phyloP scores from a whole-genome alignment of 768 basidiomycete genomes.

The Tulasnella sp. region DNA sequence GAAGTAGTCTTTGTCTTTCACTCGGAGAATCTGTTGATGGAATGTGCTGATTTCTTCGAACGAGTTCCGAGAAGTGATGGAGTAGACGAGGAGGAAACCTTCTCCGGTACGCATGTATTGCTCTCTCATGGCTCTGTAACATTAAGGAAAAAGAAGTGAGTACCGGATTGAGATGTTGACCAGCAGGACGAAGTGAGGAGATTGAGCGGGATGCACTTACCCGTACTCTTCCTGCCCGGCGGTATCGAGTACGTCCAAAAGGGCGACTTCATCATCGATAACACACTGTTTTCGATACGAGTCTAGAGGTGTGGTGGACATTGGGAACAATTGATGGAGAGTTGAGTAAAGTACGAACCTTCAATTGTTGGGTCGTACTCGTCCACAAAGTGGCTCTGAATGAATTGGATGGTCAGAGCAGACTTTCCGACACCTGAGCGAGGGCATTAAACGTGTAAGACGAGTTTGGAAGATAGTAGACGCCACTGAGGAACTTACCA shows the following conservation, averaged over 20 bases:
- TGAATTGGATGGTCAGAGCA: conserved; percentile 94
- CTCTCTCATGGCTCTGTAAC: conserved; percentile 35
- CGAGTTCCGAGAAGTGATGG: conserved; percentile 33
- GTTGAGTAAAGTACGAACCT: conserved; percentile 32
- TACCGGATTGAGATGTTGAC: not conserved
- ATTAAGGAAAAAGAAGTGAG: not conserved
- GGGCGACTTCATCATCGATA: conserved; percentile 34
- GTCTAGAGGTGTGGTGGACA: conserved; percentile 22
- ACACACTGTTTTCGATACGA: conserved; percentile 37
- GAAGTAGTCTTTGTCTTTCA: conserved; percentile 33
- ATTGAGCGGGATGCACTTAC: conserved; percentile 19
- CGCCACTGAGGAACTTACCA: conserved; percentile 35
- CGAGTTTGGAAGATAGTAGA: not conserved
- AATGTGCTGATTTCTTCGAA: conserved; percentile 33
- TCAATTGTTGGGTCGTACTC: conserved; percentile 95
- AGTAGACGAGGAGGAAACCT: conserved; percentile 37
- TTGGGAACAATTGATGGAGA: not conserved
- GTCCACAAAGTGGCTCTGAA: conserved; percentile 87
- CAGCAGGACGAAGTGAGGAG: not conserved
- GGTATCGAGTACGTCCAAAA: conserved; percentile 37
- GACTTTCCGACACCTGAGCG: conserved; percentile 62
- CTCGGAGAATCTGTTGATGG: conserved; percentile 32
- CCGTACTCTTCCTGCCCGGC: conserved; percentile 40
- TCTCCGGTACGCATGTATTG: conserved; percentile 38
- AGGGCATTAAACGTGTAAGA: not conserved